Base-by-base conservation (phyloP, 2,329 filamentous ascomycete genomes). In the Pseudocercospora crystallina region DNA sequence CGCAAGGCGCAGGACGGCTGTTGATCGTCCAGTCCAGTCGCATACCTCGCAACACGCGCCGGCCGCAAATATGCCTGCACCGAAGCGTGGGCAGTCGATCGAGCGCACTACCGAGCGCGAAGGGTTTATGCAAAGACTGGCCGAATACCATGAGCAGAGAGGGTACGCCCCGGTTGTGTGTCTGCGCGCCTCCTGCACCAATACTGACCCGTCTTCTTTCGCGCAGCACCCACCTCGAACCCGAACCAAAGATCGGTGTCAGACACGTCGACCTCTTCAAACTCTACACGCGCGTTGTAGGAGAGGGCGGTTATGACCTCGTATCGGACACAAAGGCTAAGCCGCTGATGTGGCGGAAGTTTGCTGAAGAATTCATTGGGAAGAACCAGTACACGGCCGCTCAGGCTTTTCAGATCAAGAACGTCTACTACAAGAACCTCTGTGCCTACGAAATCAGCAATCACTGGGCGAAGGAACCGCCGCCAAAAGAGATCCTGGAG, bases 341-440 rank as follows among this genome's bases (percentile, higher is more conserved):
- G 69, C 94, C 92, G 75, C 80, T 95, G 58, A 87, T 88, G 44
- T 96, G 90, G 90, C 82, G 89, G 57, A 84, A 83, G 61, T 80
- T 95, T 62, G 88, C 86, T 10, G 79, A 84, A 46, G 85, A 90
- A 61, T 85, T 95, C 50, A 83, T 88, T 43, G 81, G 91, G 57
- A 83, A 83, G 65, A 84, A 84, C 49, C 79, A 81, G 63, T 90
- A 92, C 65, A 83, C 89, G 53, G 81, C 89, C 5, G 89, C 89
- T n/a, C 83, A 90, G 52, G 90, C 89, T 11, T 95, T 95, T 72
- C 81, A 87, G 52, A 76, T 95, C 49, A 96, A 96, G 73, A 86
- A 87, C 49, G 84, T 87, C 56, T 96, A 94, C 74, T 95, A 95
- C 76, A 91, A 90, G 70, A 90, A 92, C 63, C 80, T 96, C 32